Evolutionary conservation across 177 flowering plant genomes (phyloP).

Genomic region (Vitis hybrid): DNA sequence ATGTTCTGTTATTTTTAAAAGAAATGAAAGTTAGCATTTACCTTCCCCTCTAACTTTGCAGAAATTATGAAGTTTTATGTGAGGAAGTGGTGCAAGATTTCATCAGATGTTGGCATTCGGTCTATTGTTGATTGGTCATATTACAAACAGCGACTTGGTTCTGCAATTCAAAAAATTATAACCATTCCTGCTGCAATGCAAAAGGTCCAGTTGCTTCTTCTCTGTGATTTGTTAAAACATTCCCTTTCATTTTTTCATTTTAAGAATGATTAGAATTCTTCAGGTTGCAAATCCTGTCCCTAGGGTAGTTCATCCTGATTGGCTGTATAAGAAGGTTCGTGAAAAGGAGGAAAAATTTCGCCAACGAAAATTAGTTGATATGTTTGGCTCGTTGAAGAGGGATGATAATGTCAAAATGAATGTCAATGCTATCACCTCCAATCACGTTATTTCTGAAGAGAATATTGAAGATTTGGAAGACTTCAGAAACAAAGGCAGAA

Average conservation of each 20-base stretch:
- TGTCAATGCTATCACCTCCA: slow-evolving; percentile 8
- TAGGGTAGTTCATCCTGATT: slow-evolving; percentile 96
- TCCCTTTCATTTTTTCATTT: slow-evolving; percentile 6
- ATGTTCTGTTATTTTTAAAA: neutral
- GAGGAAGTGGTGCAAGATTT: slow-evolving; percentile 93
- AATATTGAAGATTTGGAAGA: slow-evolving; percentile 76
- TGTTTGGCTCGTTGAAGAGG: slow-evolving; percentile 48
- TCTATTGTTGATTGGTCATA: slow-evolving; percentile 98
- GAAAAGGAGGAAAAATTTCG: slow-evolving; percentile 97
- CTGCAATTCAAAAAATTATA: slow-evolving; percentile 90
- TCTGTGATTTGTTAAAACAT: neutral
- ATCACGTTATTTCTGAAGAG: slow-evolving; percentile 23
- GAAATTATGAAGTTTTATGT: slow-evolving; percentile 78
- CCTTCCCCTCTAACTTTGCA: slow-evolving; percentile 22
- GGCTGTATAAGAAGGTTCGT: slow-evolving; percentile 94
- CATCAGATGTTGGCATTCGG: slow-evolving; percentile 81
- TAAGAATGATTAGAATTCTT: slow-evolving; percentile 13
- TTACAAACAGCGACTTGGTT: slow-evolving; percentile 94
- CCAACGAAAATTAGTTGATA: slow-evolving; percentile 79
- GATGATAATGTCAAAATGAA: slow-evolving; percentile 23
- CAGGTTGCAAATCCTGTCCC: slow-evolving; percentile 98
- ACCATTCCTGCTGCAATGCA: slow-evolving; percentile 99
- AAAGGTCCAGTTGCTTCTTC: slow-evolving; percentile 53
- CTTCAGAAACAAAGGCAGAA: slow-evolving; percentile 36
- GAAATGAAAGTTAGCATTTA: neutral